phyloP scores from a whole-genome alignment of 495 filamentous ascomycete species.

The Neurospora sp. region DNA sequence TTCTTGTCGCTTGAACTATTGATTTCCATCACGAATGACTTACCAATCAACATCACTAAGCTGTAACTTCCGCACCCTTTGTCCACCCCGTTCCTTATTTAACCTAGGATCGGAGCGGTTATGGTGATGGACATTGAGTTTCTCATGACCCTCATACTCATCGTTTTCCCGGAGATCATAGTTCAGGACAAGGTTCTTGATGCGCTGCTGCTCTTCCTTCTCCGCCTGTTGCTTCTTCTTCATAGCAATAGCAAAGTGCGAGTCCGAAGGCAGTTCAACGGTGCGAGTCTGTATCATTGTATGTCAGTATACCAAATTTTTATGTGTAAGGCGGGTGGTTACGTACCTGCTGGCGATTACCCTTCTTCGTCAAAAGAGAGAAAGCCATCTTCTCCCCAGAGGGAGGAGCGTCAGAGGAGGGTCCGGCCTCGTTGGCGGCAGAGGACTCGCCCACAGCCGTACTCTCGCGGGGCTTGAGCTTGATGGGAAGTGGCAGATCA shows the following conservation, averaged over 20 bases:
- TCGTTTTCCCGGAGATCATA: constrained; percentile 79
- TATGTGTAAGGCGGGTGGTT: constrained; percentile 1
- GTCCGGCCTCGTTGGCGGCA: constrained; percentile 16
- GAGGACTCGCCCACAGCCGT: constrained; percentile 32
- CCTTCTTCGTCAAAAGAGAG: constrained; percentile 88
- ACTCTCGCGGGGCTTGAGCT: constrained; percentile 55
- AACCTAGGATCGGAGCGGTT: constrained; percentile 54
- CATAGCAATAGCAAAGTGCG: constrained; percentile 90
- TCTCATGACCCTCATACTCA: constrained; percentile 49
- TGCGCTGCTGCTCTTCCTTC: constrained; percentile 91
- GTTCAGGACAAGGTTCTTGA: constrained; percentile 94
- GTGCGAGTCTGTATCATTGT: constrained; percentile 61
- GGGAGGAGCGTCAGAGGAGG: not conserved
- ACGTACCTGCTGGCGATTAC: constrained; percentile 84
- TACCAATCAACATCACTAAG: constrained; percentile 98
- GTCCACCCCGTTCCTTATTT: constrained; percentile 60
- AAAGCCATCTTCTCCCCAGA: constrained; percentile 69
- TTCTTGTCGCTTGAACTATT: not conserved
- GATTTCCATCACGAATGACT: constrained; percentile 7
- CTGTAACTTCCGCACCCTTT: constrained; percentile 83
- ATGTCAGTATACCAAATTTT: not conserved
- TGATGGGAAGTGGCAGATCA: constrained; percentile 87
- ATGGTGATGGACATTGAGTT: constrained; percentile 32
- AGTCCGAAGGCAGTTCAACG: constrained; percentile 90
- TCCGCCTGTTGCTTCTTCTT: constrained; percentile 90